phyloP scores from a whole-genome alignment of 1,284 basidiomycete species.

The Malassezia obtusa region DNA sequence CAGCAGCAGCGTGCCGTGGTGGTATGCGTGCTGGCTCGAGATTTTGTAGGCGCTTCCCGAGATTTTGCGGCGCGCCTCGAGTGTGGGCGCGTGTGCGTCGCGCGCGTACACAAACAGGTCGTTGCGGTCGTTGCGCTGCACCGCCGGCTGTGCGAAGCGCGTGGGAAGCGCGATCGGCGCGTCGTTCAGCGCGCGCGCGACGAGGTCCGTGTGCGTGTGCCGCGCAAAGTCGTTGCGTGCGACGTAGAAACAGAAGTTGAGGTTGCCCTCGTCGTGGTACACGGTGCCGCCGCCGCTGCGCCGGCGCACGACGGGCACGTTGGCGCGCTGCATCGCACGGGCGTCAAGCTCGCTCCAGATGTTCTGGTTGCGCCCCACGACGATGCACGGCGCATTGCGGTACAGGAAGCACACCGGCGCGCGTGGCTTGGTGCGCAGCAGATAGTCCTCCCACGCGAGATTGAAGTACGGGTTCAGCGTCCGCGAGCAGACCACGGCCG shows the following conservation, averaged over 20 bases:
- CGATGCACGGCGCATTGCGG: constrained; percentile 76
- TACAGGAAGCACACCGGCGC: constrained; percentile 67
- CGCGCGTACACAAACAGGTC: constrained; percentile 52
- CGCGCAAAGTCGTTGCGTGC: constrained; percentile 72
- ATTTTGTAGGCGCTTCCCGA: constrained; percentile 98
- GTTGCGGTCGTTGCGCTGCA: constrained; percentile 70
- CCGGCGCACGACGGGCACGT: constrained; percentile 71
- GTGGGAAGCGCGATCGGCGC: constrained; percentile 40
- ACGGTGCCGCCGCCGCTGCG: constrained; percentile 95
- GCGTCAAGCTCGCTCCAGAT: constrained; percentile 95
- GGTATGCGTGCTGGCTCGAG: constrained; percentile 78
- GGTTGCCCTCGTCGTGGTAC: constrained; percentile 92
- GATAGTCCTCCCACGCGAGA: constrained; percentile 70
- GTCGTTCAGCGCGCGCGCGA: constrained; percentile 65
- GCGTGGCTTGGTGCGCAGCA: constrained; percentile 18
- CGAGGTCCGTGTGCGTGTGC: constrained; percentile 64
- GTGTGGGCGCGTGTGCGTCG: constrained; percentile 3
- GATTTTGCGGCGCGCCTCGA: constrained; percentile 55
- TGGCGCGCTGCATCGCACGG: constrained; percentile 52
- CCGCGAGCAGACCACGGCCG: constrained; percentile 59
- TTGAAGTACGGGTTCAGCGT: constrained; percentile 86
- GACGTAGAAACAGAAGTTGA: constrained; percentile 90
- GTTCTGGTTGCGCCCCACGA: constrained; percentile 88
- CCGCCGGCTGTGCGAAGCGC: constrained; percentile 2
- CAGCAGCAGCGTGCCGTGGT: constrained; percentile 98